Evolutionary conservation across 495 filamentous ascomycete genomes (phyloP).

Genomic region (Xylona heveae): DNA sequence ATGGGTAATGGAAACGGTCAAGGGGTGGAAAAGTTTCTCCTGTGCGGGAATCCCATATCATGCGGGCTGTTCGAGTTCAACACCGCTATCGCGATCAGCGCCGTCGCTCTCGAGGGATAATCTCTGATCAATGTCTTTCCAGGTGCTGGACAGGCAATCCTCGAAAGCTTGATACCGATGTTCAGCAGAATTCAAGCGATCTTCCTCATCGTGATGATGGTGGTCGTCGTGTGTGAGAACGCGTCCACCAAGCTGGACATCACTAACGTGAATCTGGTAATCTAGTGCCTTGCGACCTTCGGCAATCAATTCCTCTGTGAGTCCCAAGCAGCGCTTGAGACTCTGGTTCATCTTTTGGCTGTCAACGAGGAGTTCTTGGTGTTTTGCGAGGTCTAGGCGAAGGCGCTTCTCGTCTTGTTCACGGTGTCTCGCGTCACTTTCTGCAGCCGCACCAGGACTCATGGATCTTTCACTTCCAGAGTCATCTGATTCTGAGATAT

Average conservation of each 20-base stretch:
- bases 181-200: too few species aligned
- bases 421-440: conserved; percentile 22
- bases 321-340: conserved; percentile 64
- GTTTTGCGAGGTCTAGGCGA: conserved; percentile 63
- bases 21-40: too few species aligned
- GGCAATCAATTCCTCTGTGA: conserved; percentile 74
- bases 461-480: conserved; percentile 18
- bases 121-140: not conserved
- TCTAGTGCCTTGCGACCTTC: conserved; percentile 74
- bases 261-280: conserved; percentile 51
- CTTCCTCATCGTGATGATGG: conserved; percentile 25
- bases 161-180: too few species aligned
- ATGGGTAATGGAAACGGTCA: too few species aligned
- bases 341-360: conserved; percentile 89
- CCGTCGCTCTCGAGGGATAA: not conserved
- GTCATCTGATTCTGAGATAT: conserved; percentile 19
- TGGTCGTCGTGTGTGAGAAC: conserved; percentile 50
- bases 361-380: conserved; percentile 70
- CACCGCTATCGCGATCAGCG: conserved; percentile 3
- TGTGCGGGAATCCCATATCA: too few species aligned
- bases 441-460: conserved; percentile 21
- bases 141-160: too few species aligned
- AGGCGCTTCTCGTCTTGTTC: conserved; percentile 51
- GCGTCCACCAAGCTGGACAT: conserved; percentile 63
- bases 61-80: conserved; percentile 2